Evolutionary conservation across 164 flowering plant genomes (phyloP).

Genomic region (Magnolia kwangsiensis): DNA sequence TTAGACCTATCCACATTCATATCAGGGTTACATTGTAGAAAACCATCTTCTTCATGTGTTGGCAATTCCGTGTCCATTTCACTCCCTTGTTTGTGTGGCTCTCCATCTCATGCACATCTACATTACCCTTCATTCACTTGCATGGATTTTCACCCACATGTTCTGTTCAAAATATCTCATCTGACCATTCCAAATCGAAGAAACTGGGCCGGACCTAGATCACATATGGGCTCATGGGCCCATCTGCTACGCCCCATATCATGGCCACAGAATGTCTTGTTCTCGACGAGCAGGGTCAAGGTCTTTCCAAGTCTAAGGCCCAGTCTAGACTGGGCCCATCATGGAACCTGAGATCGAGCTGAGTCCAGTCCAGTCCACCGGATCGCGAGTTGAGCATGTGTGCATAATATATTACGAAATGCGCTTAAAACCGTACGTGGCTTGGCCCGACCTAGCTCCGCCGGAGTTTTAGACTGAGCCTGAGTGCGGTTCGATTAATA

Average conservation of each 20-base stretch:
- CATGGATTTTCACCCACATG: conserved; percentile 1
- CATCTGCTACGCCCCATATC: not conserved
- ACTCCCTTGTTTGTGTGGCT: not conserved
- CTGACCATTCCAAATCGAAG: not conserved
- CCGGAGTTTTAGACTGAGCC: too few relatives aligned
- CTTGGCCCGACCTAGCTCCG: too few relatives aligned
- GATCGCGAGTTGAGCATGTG: too few relatives aligned
- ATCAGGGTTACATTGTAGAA: conserved; percentile 1
- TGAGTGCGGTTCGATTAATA: too few relatives aligned
- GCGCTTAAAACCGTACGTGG: too few relatives aligned
- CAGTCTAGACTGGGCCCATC: too few relatives aligned
- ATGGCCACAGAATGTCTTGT: too few relatives aligned
- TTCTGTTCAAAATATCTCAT: conserved; percentile 7
- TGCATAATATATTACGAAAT: too few relatives aligned
- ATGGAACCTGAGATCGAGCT: too few relatives aligned
- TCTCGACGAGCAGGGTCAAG: too few relatives aligned
- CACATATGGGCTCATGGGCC: not conserved
- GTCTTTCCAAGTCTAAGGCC: too few relatives aligned
- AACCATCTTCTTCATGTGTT: conserved; percentile 5
- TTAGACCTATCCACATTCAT: conserved; percentile 10
- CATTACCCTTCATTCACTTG: conserved; percentile 1
- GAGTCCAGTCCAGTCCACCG: too few relatives aligned
- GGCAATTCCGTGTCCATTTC: conserved; percentile 1
- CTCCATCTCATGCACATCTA: not conserved
- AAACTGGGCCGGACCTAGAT: not conserved